phyloP scores from a whole-genome alignment of 192 early-diverging fungal species.

The Chytriomyces sp. region DNA sequence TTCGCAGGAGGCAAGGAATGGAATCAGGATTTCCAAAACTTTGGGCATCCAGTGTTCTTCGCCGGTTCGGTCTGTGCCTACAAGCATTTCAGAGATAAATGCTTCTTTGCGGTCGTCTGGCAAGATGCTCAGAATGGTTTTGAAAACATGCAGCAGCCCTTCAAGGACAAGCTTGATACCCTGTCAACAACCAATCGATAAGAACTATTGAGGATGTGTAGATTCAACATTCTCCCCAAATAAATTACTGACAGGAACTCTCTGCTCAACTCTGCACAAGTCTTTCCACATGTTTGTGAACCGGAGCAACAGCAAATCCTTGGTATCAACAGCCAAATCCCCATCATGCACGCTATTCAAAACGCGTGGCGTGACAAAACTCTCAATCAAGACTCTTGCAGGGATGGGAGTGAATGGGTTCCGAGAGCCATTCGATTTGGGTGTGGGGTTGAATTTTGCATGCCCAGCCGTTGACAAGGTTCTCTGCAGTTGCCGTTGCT shows the following conservation, averaged over 20 bases:
- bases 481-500: not conserved
- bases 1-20: conserved; percentile 27
- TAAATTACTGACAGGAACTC: not conserved
- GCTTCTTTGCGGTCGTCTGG: not conserved
- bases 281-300: conserved; percentile 31
- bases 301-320: not conserved
- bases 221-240: not conserved
- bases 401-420: not conserved
- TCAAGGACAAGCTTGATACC: not conserved
- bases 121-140: conserved; percentile 14
- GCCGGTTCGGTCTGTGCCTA: not conserved
- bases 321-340: conserved; percentile 3
- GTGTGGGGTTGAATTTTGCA: not conserved
- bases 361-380: conserved; percentile 17
- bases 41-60: conserved; percentile 32
- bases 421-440: not conserved
- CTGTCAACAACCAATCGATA: not conserved
- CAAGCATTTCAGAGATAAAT: conserved; percentile 24
- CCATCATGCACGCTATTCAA: conserved; percentile 2
- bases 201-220: not conserved
- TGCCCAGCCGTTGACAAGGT: not conserved
- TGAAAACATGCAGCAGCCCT: not conserved
- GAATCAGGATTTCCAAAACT: conserved; percentile 27
- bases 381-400: conserved; percentile 15
- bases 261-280: conserved; percentile 12